phyloP scores from a whole-genome alignment of 1,284 basidiomycete genomes.

The Anthracocystis panici-leucophaei region DNA sequence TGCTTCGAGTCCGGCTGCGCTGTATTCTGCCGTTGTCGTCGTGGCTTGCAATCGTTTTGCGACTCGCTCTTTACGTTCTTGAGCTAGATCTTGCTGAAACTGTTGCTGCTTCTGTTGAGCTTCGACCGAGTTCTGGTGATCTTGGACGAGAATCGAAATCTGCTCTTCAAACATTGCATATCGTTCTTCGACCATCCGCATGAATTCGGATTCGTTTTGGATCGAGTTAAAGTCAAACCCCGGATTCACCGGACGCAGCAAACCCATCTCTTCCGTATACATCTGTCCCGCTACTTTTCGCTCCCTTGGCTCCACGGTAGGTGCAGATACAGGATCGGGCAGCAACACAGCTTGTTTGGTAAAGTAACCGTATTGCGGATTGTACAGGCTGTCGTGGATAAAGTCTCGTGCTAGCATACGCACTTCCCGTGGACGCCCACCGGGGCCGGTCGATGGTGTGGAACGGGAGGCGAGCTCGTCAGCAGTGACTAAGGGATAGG shows the following conservation, averaged over 20 bases:
- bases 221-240: conserved; percentile 80
- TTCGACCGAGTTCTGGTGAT: conserved; percentile 8
- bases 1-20: conserved; percentile 53
- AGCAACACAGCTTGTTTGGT: conserved; percentile 65
- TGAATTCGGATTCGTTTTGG: conserved; percentile 80
- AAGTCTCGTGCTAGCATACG: conserved; percentile 97
- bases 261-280: conserved; percentile 35
- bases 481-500: conserved; percentile 59
- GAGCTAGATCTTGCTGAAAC: background rate
- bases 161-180: conserved; percentile 66
- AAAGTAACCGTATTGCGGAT: conserved; percentile 98
- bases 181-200: conserved; percentile 80
- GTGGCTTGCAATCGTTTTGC: conserved; percentile 1
- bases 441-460: conserved; percentile 11
- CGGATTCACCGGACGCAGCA: conserved; percentile 29
- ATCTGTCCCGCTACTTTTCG: conserved; percentile 15
- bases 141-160: conserved; percentile 33
- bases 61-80: conserved; percentile 15
- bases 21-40: conserved; percentile 22
- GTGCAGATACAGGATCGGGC: conserved; percentile 34
- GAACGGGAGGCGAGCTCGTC: conserved; percentile 31
- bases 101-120: conserved; percentile 9
- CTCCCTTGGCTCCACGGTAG: too few relatives aligned
- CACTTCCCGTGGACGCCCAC: conserved; percentile 76
- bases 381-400: conserved; percentile 96